Percentiles rank a stretch among this genome's conserved stretches.
Evolutionary conservation across 2,329 filamentous ascomycete genomes (phyloP).

Genomic region (Dichotomopilus funicola): DNA sequence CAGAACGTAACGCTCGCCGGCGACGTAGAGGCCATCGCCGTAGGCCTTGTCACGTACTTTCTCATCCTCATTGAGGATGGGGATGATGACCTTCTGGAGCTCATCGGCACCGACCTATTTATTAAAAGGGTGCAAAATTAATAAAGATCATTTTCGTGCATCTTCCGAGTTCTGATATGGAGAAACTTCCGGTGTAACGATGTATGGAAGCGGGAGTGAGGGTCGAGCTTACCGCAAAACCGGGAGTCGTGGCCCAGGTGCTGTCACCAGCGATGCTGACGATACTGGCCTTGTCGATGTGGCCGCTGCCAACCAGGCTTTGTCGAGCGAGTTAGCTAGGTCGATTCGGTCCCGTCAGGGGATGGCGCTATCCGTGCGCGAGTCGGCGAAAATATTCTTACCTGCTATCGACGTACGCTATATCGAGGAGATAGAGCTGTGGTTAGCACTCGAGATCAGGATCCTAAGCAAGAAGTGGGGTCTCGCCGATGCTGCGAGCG

Average conservation of each 20-base stretch:
- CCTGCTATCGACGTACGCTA: conserved; percentile 49
- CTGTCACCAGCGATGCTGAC: conserved; percentile 75
- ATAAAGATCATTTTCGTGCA: too few relatives aligned
- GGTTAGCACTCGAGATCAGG: conserved; percentile 26
- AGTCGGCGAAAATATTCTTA: conserved; percentile 25
- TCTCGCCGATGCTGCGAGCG: conserved; percentile 22
- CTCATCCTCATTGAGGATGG: conserved; percentile 37
- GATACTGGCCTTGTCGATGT: conserved; percentile 79
- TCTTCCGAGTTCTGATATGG: not conserved
- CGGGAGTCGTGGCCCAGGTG: conserved; percentile 64
- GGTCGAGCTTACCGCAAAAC: conserved; percentile 59
- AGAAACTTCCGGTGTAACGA: not conserved
- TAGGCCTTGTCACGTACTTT: conserved; percentile 58
- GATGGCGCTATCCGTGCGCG: not conserved
- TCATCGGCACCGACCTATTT: conserved; percentile 51
- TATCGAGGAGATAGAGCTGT: conserved; percentile 1
- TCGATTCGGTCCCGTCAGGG: not conserved
- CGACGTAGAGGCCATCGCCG: conserved; percentile 67
- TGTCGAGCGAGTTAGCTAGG: conserved; percentile 8
- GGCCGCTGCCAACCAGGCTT: conserved; percentile 73
- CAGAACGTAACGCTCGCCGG: conserved; percentile 70
- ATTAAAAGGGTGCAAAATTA: conserved; percentile 13
- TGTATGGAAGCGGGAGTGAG: not conserved
- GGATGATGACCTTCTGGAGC: conserved; percentile 47
- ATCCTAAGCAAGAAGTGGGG: conserved; percentile 20